A percentile compares a stretch with the other conserved stretches of the same genome.
Evolutionary conservation across 306 rosid genomes (phyloP).

Genomic region (Begonia peltatifolia): DNA sequence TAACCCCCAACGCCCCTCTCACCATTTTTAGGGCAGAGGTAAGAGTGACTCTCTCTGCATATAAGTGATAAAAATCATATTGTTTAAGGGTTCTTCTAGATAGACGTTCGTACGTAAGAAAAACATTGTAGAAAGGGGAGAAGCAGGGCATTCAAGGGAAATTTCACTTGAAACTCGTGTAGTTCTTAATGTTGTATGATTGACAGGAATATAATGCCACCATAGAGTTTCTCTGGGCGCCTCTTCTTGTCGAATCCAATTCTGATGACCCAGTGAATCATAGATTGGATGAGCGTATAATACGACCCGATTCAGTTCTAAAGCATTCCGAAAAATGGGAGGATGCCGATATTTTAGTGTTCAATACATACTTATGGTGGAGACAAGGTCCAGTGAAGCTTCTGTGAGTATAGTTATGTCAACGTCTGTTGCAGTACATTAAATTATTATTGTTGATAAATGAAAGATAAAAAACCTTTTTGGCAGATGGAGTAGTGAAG

Average conservation of each 20-base stretch:
- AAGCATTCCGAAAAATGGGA: slow-evolving; percentile 71
- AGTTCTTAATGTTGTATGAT: slow-evolving; percentile 10
- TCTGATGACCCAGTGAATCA: slow-evolving; percentile 98
- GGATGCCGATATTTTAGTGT: slow-evolving; percentile 83
- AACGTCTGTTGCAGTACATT: background rate
- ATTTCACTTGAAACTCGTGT: background rate
- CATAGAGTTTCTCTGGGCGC: slow-evolving; percentile 96
- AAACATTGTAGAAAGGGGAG: background rate
- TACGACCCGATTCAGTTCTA: slow-evolving; percentile 84
- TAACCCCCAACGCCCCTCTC: slow-evolving; percentile 87
- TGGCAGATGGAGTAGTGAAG: slow-evolving; percentile 67
- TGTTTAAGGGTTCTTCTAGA: background rate
- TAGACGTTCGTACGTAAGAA: too few species aligned
- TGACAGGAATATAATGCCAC: slow-evolving; percentile 93
- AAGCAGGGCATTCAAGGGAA: background rate
- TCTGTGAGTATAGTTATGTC: slow-evolving; percentile 33
- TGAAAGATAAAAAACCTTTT: slow-evolving; percentile 7
- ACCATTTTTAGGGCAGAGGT: slow-evolving; percentile 93
- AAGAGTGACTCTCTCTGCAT: slow-evolving; percentile 1
- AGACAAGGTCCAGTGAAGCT: slow-evolving; percentile 99
- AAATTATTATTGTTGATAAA: background rate
- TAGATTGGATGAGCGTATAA: slow-evolving; percentile 66
- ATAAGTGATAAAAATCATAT: background rate
- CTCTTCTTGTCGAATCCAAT: slow-evolving; percentile 88
- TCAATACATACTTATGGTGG: slow-evolving; percentile 98